phyloP scores from a whole-genome alignment of 768 basidiomycete genomes.

The Cystobasidium onofrii region DNA sequence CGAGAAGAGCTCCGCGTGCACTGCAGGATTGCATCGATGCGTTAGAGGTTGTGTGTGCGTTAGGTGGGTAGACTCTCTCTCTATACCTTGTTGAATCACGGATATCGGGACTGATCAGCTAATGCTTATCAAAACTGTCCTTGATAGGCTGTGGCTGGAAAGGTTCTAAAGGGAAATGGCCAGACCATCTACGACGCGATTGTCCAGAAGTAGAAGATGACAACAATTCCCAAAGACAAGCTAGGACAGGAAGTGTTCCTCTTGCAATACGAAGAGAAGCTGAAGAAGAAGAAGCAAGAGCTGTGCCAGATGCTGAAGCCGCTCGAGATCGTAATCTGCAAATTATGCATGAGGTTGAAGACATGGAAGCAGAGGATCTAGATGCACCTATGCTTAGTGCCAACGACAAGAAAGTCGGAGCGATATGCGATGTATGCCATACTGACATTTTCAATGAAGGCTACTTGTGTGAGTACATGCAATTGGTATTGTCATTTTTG shows the following conservation, averaged over 20 bases:
- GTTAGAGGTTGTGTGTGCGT: neutral
- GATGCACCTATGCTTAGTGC: neutral
- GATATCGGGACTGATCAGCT: neutral
- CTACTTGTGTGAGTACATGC: neutral
- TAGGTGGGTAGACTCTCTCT: neutral
- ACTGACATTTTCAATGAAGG: neutral
- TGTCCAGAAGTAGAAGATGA: constrained; percentile 10
- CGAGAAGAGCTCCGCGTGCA: neutral
- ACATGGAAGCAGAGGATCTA: neutral
- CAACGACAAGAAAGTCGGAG: neutral
- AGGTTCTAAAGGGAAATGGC: neutral
- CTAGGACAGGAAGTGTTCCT: neutral
- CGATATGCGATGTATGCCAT: neutral
- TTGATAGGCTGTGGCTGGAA: neutral
- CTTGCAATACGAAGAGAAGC: neutral
- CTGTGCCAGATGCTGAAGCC: neutral
- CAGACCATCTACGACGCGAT: neutral
- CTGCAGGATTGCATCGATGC: constrained; percentile 1
- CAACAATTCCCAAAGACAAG: neutral
- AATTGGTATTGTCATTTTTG: neutral
- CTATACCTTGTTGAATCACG: neutral
- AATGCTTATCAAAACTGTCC: neutral
- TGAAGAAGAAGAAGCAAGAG: neutral
- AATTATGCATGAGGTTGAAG: neutral
- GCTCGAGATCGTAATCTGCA: neutral